phyloP scores from a whole-genome alignment of 129 eudicot genomes.

The Arctium minus region DNA sequence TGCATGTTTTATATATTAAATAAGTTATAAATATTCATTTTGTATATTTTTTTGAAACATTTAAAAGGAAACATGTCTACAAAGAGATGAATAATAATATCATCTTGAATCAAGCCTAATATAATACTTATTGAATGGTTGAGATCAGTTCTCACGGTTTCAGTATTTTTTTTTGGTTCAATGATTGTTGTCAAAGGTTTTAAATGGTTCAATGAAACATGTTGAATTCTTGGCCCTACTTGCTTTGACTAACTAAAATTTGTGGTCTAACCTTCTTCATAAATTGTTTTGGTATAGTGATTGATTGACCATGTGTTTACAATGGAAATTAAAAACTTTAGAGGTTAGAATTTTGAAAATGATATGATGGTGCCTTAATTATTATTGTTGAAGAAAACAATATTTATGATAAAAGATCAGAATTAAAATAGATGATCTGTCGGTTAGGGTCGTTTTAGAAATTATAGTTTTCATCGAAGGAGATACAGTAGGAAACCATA shows the following conservation, averaged over 20 bases:
- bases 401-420: background rate
- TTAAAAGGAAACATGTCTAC: background rate
- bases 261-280: constrained; percentile 5
- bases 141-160: no score
- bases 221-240: background rate
- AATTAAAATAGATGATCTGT: background rate
- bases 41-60: background rate
- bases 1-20: background rate
- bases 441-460: background rate
- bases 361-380: background rate
- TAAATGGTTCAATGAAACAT: background rate
- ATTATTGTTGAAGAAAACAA: background rate
- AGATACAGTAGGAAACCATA: background rate
- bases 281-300: background rate
- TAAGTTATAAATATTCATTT: no score
- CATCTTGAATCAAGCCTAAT: no score
- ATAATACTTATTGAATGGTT: background rate
- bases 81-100: no score
- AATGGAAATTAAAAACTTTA: background rate
- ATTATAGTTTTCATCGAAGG: background rate
- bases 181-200: background rate
- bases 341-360: background rate
- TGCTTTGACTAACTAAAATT: constrained; percentile 3
- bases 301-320: constrained; percentile 11
- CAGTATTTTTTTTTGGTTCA: background rate